Percentiles rank a stretch among this genome's conserved stretches.
Evolutionary conservation across 768 basidiomycete species (phyloP).

Genomic region (Leccinum obscurum): DNA sequence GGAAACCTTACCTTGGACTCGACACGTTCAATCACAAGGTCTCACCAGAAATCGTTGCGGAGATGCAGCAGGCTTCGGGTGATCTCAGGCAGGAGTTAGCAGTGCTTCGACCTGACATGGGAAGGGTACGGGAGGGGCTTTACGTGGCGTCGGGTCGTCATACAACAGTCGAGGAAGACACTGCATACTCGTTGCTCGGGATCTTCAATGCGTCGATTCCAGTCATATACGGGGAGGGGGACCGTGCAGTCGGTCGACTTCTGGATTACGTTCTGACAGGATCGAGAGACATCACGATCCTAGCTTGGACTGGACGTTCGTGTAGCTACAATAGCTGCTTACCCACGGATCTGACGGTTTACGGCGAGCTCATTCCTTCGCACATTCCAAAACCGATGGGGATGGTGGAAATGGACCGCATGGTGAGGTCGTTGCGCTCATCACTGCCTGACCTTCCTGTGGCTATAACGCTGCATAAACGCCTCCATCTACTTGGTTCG

Average conservation of each 20-base stretch:
- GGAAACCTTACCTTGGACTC: background rate
- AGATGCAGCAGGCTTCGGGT: background rate
- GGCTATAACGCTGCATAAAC: background rate
- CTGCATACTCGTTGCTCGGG: background rate
- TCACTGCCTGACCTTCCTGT: background rate
- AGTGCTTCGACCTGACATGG: background rate
- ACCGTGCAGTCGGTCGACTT: background rate
- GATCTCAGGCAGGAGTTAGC: background rate
- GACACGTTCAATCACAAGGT: background rate
- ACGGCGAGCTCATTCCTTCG: background rate
- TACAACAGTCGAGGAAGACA: background rate
- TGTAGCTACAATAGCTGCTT: background rate
- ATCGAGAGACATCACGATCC: background rate
- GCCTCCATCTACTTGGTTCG: background rate
- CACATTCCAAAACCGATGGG: background rate
- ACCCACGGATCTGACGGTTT: background rate
- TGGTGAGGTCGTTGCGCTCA: background rate
- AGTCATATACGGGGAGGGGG: background rate
- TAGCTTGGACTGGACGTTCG: background rate
- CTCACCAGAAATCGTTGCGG: background rate
- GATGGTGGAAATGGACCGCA: background rate
- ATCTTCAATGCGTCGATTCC: background rate
- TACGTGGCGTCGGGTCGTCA: background rate
- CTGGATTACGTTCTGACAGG: background rate
- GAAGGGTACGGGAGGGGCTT: background rate